Evolutionary conservation across 768 basidiomycete species (phyloP), one percentile per base, ranked within the genome.

Genomic region (Russula lepida): DNA sequence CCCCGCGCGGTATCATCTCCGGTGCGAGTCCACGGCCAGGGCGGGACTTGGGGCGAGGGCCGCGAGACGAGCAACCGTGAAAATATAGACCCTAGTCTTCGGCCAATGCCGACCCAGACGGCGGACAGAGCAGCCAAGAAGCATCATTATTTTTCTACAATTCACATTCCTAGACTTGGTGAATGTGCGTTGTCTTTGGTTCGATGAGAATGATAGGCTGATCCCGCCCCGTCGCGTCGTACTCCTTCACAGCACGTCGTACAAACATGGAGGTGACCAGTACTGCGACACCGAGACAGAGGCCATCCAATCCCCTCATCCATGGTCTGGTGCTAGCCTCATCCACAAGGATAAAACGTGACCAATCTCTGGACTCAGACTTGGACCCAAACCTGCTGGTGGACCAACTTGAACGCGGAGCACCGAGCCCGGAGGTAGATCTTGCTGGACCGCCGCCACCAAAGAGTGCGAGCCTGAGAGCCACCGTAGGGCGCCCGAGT

Each of bases 1-100:
- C 56, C 37, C 13, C 56, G 56, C 46, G 44, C 47, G 6, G 56
- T 58, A 12, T 58, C 56, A 8, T 48, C 62, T 7, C 56, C 56
- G 13, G 44, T 58, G 51, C 32, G 47, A 33, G 21, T 43, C 8
- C 44, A 11, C 56, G 25, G 11, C 43, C 50, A 9, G 17, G 53
- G 56, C 56, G 32, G 61, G 56, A 62, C 61, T 58, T 54, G 50
- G 41, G n/a, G n/a, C n/a, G n/a, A n/a, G n/a, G n/a, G n/a, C n/a
- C n/a, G n/a, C n/a, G n/a, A n/a, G n/a, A 41, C 15, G 35, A 52
- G 35, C 50, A 27, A 11, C n/a, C 21, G 19, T 19, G 30, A 53
- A 17, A 33, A 62, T n/a, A 13, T 23, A 23, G 17, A 21, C 27
- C 25, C 33, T 2, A 8, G 5, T 15, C 51, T 28, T 6, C 37